A percentile compares a stretch with the other conserved stretches of the same genome.
These are phyloP conservation scores for Fusarium mexicanum DNA, from an alignment of 2,329 filamentous ascomycete genomes.

Conservation along the genomic window DNA sequence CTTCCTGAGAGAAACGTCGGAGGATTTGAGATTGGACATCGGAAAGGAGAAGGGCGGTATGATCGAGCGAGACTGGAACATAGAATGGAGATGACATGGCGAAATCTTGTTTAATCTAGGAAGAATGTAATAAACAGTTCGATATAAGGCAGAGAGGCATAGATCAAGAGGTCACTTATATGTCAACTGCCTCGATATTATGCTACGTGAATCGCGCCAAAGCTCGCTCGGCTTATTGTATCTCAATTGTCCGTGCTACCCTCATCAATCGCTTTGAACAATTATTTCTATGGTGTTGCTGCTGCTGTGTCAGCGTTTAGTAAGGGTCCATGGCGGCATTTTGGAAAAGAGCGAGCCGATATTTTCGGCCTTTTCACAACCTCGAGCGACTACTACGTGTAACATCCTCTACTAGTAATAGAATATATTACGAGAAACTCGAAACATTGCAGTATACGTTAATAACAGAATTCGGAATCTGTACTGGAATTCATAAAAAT, in stretches of 20 bases:
- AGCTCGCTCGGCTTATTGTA: not conserved
- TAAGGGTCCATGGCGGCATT: not conserved
- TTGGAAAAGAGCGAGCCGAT: not conserved
- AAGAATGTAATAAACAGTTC: no score
- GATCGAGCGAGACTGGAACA: not conserved
- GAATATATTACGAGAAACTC: not conserved
- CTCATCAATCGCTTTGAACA: not conserved
- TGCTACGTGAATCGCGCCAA: fast-evolving
- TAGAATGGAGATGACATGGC: not conserved
- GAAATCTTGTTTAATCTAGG: fast-evolving
- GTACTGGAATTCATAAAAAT: no score
- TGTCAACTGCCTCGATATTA: not conserved
- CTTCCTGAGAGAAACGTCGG: not conserved
- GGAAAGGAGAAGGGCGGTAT: not conserved
- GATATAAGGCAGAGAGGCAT: not conserved
- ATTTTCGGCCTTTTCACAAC: not conserved
- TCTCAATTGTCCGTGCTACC: not conserved
- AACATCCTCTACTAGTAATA: not conserved
- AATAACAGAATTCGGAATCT: no score
- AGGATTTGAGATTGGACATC: not conserved
- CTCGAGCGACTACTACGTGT: not conserved
- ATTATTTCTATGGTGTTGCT: not conserved
- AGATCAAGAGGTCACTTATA: not conserved
- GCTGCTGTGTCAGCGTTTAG: not conserved
- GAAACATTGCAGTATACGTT: no score